Evolutionary conservation across 208 protist genomes (phyloP).

Genomic region (Trypanosoma avium): DNA sequence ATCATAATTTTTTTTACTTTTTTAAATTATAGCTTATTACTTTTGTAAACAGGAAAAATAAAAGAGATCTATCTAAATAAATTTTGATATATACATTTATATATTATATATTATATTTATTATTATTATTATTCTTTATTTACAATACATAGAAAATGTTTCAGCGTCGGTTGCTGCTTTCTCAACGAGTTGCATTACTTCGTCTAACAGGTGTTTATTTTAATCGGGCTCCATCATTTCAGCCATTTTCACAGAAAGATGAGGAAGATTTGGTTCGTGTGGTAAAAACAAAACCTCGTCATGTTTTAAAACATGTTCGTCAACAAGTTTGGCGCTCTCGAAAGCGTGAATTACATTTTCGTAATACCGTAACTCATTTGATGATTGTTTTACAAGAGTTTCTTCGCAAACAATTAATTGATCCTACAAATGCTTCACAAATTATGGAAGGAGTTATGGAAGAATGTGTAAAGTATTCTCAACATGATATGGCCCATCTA

Average conservation of each 20-base stretch:
- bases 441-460: constrained; percentile 90
- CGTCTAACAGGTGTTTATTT: not conserved
- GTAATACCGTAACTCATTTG: constrained; percentile 87
- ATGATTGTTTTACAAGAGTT: constrained; percentile 92
- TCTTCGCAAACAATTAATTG: constrained; percentile 84
- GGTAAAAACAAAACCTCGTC: constrained; percentile 83
- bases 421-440: constrained; percentile 69
- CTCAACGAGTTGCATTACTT: not conserved
- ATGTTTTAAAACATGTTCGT: constrained; percentile 85
- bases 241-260: constrained; percentile 83
- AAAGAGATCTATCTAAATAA: too few species aligned
- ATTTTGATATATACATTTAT: too few species aligned
- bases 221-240: constrained; percentile 48
- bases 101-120: too few species aligned
- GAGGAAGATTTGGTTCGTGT: constrained; percentile 83
- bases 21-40: too few species aligned
- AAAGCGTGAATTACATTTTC: constrained; percentile 85
- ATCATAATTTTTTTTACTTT: too few species aligned
- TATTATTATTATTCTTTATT: too few species aligned
- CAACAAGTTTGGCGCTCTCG: constrained; percentile 88
- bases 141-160: too few species aligned
- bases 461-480: constrained; percentile 82
- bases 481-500: constrained; percentile 90
- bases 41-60: too few species aligned
- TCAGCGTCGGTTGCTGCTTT: constrained; percentile 6